Conservation (phyloP, 2,329 filamentous ascomycete genomes). For the Setomelanomma holmii region DNA sequence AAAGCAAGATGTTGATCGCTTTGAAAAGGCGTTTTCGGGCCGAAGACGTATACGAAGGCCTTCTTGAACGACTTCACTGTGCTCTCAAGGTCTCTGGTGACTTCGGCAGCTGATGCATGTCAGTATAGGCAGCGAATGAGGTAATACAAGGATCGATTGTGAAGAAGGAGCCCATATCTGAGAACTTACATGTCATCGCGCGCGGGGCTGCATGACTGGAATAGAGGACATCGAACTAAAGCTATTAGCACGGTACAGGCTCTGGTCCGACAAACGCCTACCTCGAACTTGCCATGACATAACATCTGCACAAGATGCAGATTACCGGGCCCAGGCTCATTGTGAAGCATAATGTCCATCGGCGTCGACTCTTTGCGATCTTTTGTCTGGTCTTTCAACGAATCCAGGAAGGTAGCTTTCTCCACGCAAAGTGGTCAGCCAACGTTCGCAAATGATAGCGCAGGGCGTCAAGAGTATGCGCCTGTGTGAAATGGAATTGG, state of each 20-base stretch:
- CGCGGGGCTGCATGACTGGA: slow-evolving; percentile 74
- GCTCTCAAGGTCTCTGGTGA: slow-evolving; percentile 71
- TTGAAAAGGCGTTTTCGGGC: slow-evolving; percentile 77
- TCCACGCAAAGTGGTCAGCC: slow-evolving; percentile 48
- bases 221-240: slow-evolving; percentile 85
- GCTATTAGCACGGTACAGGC: slow-evolving; percentile 2
- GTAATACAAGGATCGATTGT: neutral
- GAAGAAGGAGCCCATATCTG: too few species aligned
- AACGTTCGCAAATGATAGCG: neutral
- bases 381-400: slow-evolving; percentile 66
- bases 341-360: slow-evolving; percentile 59
- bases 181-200: slow-evolving; percentile 58
- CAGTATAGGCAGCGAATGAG: slow-evolving; percentile 9
- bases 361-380: slow-evolving; percentile 16
- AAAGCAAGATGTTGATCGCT: slow-evolving; percentile 75
- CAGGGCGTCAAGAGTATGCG: neutral
- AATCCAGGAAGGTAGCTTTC: slow-evolving; percentile 63
- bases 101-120: slow-evolving; percentile 56
- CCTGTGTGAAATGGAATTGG: slow-evolving; percentile 3
- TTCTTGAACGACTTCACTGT: slow-evolving; percentile 72
- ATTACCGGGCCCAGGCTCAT: slow-evolving; percentile 74
- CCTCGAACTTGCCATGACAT: slow-evolving; percentile 82
- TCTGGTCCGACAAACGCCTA: slow-evolving; percentile 26
- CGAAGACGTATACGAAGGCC: slow-evolving; percentile 73
- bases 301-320: slow-evolving; percentile 87